Evolutionary conservation across 345 rosid genomes (phyloP), one percentile per base, ranked within the genome.

Genomic region (Bruguiera parviflora): DNA sequence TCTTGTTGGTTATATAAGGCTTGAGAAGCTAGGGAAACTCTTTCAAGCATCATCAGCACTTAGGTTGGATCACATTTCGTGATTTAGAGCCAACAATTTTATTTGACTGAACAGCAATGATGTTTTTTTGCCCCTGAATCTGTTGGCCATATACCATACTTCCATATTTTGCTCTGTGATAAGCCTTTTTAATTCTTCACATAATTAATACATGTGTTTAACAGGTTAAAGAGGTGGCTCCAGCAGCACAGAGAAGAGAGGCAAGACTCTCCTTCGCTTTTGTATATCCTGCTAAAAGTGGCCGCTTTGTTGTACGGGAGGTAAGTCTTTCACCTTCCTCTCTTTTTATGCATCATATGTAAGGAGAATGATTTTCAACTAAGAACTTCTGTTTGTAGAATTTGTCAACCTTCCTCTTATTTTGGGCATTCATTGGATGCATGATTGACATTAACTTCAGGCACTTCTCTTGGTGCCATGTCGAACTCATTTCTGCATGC

Each of bases 241-340:
- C 91, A 3, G 96, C 88, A 60, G 97, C 99, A 71, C 89, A 93
- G 78, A 89, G 92, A 84, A 88, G 88, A 76, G 88, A 86, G 77
- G 97, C 93, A n/a, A 87, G 86, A 70, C 80, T 94, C 58, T 89
- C 97, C 5, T 94, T 94, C 78, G 96, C 97, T 35, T 88, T 94
- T 76, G 96, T 92, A 28, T 91, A 88, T 88, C 96, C 96, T 0
- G 92, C 86, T 79, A 87, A 84, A 71, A 79, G 74, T 31, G 98
- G 97, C 13, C 90, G 89, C 71, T 91, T 87, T 73, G 79, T 83
- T 56, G 82, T 88, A 63, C 84, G 85, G 79, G 91, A 88, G 93
- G 99, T 89, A 24, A 73, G 71, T 61, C 21, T 53, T 49, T 71
- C 53, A 61, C 39, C 39, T 27, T 61, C 18, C 22, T 9, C 15